Evolutionary conservation across 2,329 filamentous ascomycete species (phyloP).

Genomic region (Fusarium fracticaudum): DNA sequence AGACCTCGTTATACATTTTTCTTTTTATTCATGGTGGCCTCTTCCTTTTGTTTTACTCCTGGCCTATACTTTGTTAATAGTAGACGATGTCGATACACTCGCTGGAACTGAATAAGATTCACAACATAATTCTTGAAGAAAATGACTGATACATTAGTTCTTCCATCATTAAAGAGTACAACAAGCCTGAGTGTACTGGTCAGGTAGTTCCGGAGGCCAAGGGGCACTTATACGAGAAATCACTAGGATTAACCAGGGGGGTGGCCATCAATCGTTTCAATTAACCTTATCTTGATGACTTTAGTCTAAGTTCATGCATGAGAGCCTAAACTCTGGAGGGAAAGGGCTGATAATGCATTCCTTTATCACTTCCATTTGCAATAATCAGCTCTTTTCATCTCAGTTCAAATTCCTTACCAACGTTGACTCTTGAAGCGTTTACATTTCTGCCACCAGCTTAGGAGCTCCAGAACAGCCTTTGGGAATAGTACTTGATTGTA

Average conservation of each 20-base stretch:
- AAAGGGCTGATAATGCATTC: background rate
- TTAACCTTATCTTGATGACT: background rate
- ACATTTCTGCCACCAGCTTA: background rate
- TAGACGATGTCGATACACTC: conserved; percentile 39
- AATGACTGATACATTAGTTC: background rate
- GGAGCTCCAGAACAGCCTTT: background rate
- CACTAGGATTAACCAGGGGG: background rate
- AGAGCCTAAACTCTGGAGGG: background rate
- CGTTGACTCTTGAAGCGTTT: background rate
- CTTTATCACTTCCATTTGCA: background rate
- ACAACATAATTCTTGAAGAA: background rate
- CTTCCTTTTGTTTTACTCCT: conserved; percentile 6
- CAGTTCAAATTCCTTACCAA: background rate
- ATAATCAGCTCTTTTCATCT: background rate
- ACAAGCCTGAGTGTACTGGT: too few species aligned
- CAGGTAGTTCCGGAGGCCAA: too few species aligned
- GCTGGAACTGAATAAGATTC: conserved; percentile 33
- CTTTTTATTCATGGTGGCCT: conserved; percentile 5
- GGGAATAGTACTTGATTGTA: background rate
- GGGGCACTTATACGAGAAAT: background rate
- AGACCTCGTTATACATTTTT: conserved; percentile 31
- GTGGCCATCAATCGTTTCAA: background rate
- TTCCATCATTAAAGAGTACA: too few species aligned
- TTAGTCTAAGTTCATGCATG: background rate
- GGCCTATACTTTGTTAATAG: conserved; percentile 42